Evolutionary conservation across 2,329 filamentous ascomycete genomes (phyloP), one percentile per base, ranked within the genome.

Genomic region (Arthrobotrys megalospora): DNA sequence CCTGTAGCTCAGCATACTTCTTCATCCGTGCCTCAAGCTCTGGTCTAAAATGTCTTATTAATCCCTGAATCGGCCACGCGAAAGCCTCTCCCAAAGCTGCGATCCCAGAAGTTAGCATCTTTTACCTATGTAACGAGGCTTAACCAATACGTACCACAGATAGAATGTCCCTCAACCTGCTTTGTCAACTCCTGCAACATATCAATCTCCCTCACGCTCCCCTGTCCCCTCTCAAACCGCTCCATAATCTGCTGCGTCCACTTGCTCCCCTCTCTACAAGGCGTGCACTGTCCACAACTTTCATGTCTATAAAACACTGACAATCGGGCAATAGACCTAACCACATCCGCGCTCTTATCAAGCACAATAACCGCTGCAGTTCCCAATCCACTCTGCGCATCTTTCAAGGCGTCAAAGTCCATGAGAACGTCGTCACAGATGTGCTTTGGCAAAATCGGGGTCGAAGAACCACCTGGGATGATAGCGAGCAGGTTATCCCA

Each of bases 231-330:
- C 88, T 97, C 94, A 82, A 99, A 97, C 72, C 96, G 92, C 85
- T 92, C 88, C 96, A 99, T 98, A 85, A 99, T 98, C 88, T 99
- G 94, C 86, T 97, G 92, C 10, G 95, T 97, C 96, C 96, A 99
- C 88, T 97, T 97, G 88, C 92, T 96, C 81, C 96, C 96, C 87
- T 99, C 96, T 84, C 96, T 92, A 89, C 96, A 99, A n/a, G 96
- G 96, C 75, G 96, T 99, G 88, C 96, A 99, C 87, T 99, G 96
- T 38, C 96, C 96, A 85, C 96, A 99, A 81, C 91, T 94, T 88
- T 99, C 96, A 87, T 99, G 96, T 86, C 94, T 92, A 88, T 99
- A 99, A 88, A 99, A 99, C 85, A 95, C 93, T 83, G 92, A 93
- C 82, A 99, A 90, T 82, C 96, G 91, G 80, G 93, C 91, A 84